Conservation (phyloP, 2,329 filamentous ascomycete genomes). For the Emericellopsis cladophorae region DNA sequence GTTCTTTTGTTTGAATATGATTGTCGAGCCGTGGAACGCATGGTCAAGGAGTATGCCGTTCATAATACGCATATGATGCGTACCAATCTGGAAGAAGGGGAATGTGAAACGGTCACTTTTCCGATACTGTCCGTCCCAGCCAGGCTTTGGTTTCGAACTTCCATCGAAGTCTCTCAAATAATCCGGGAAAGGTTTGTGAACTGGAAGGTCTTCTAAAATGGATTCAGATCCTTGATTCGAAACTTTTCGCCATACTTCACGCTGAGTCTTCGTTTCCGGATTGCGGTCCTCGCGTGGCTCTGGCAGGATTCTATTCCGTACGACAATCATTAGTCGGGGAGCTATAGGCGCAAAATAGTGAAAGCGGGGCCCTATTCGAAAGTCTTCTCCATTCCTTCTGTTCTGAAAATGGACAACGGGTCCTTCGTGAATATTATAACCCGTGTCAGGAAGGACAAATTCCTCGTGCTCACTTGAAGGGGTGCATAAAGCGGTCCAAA, state of each 20-base stretch:
- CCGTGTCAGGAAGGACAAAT: conserved; percentile 10
- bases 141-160: background rate
- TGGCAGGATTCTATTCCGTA: conserved; percentile 9
- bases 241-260: background rate
- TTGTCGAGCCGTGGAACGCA: background rate
- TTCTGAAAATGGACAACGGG: conserved; percentile 7
- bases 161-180: background rate
- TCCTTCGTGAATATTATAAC: conserved; percentile 14
- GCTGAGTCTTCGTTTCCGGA: background rate
- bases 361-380: conserved; percentile 3
- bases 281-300: conserved; percentile 9
- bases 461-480: conserved; percentile 8
- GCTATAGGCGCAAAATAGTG: conserved; percentile 16
- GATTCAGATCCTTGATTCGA: background rate
- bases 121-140: background rate
- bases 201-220: background rate
- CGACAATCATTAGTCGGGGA: conserved; percentile 13
- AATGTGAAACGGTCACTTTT: background rate
- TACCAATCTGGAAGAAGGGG: background rate
- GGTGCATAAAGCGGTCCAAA: conserved; percentile 16
- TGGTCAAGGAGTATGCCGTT: background rate
- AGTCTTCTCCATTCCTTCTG: conserved; percentile 6
- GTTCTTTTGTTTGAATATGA: background rate
- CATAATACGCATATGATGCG: background rate
- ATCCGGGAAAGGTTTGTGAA: background rate